Base-by-base conservation (phyloP, 768 basidiomycete species). In the Suillus lakei region DNA sequence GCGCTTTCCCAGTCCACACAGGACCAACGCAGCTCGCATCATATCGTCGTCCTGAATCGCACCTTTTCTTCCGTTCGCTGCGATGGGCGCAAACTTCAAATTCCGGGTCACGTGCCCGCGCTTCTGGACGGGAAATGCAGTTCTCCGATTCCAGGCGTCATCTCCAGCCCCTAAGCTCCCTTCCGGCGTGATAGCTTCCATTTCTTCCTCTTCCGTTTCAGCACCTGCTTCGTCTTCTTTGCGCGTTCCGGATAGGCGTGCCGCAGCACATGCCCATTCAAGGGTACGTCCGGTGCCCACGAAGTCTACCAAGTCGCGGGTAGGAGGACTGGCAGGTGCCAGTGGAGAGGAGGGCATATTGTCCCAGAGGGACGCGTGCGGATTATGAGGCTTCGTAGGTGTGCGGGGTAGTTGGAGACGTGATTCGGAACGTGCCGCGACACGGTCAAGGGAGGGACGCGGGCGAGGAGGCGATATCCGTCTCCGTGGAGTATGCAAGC, bases 21-120 rank as follows among this genome's bases (percentile, higher is more conserved):
- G 76, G 50, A 86, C 86, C 46, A 90, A 77, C 32, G 90, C 90
- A 28, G 89, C 90, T 66, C 84, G 85, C 86, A 91, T 88, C 77
- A 86, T 85, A 63, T 89, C 89, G 39, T 89, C 86, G 72, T 90
- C 87, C 53, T 84, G 82, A 71, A 65, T 67, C 8, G 8, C 64
- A 28, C 66, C 66, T 65, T 76, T 71, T 30, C 23, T 71, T 30
- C 28, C 56, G 0, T 18, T 60, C 51, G 13, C 41, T 38, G 7
- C 62, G 13, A n/a, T 23, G 9, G 59, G 54, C 26, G 21, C 44
- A 34, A 41, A 28, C 32, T 55, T 34, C 34, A 39, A 8, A 23
- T 51, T 18, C 65, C 64, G 65, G 39, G 60, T 36, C 66, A 26
- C 44, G 60, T 59, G n/a, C 26, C 9, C 48, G 34, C 32, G 46